Base-by-base conservation (phyloP, 2,329 filamentous ascomycete species). In the Diaporthe sp. region DNA sequence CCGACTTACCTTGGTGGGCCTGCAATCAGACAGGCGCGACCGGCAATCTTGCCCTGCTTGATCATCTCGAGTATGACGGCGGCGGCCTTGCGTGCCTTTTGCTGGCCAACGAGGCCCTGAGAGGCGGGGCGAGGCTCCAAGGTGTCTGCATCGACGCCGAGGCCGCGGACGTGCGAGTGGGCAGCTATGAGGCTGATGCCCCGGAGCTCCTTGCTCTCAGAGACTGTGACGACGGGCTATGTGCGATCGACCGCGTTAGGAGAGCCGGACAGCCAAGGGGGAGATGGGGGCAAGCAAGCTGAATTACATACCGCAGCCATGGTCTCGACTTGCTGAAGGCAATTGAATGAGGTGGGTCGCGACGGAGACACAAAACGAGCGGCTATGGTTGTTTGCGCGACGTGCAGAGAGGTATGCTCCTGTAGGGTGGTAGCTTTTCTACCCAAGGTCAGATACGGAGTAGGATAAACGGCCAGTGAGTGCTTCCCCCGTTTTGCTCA, bases 51-150 rank as follows among this genome's bases (percentile, higher is more conserved):
- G 82, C 96, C 96, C 83, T 98, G 95, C 87, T 98, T 98, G 81
- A 98, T 97, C 97, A 99, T 99, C 88, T 98, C 95, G 77, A 99
- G 87, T 81, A 99, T 98, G 67, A 99, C 94, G 1, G 96, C 97
- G 4, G 97, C 97, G 13, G 97, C 97, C 86, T 98, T 98, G 76
- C 97, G 93, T 74, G 97, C 97, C 88, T 98, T 98, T 82, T 97
- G 93, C 86, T 99, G 97, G 61, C 97, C 97, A 12, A 99, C 96
- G 7, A 99, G 91, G 49, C 97, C 97, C 85, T 99, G 97, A 20
- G 96, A 98, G 65, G 94, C 90, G 39, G 91, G 86, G 76, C 96
- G 92, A 28, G 97, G 96, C 82, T 98, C 96, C 79, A 99, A 90
- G 9, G 95, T 97, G 82, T 98, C 95, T 76, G 92, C 88, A 88